Evolutionary conservation across 2,329 filamentous ascomycete genomes (phyloP).

Genomic region (Botrytis squamosa): DNA sequence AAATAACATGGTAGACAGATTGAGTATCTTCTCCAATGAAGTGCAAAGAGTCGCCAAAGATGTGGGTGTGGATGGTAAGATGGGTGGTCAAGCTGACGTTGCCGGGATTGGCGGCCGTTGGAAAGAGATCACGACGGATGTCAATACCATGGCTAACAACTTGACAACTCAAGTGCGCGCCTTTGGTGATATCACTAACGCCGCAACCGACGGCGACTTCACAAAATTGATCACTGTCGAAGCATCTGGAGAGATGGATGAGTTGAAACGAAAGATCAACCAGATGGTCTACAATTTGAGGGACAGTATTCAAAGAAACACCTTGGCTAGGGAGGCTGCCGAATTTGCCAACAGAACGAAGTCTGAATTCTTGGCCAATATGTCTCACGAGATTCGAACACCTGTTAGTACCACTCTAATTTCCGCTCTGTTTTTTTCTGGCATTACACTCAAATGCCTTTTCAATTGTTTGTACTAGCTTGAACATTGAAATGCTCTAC

Average conservation of each 20-base stretch:
- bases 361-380: conserved; percentile 96
- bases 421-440: neutral
- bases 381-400: conserved; percentile 97
- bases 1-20: conserved; percentile 96
- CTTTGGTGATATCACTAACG: conserved; percentile 97
- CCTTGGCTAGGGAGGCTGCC: conserved; percentile 89
- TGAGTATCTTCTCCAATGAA: conserved; percentile 95
- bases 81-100: conserved; percentile 95
- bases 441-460: neutral
- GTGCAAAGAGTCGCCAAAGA: conserved; percentile 95
- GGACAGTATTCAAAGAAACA: conserved; percentile 96
- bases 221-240: conserved; percentile 96
- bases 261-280: conserved; percentile 98
- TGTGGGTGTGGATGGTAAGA: conserved; percentile 96
- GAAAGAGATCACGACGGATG: conserved; percentile 85
- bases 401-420: conserved; percentile 58
- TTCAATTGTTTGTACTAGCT: neutral
- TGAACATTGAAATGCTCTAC: neutral
- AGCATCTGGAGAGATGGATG: conserved; percentile 98
- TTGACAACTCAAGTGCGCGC: conserved; percentile 95
- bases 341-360: conserved; percentile 98
- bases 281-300: conserved; percentile 96
- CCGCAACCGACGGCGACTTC: conserved; percentile 95
- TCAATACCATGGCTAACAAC: conserved; percentile 53
- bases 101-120: conserved; percentile 89